phyloP scores from a whole-genome alignment of 768 basidiomycete species.

The Lactifluus piperatus region DNA sequence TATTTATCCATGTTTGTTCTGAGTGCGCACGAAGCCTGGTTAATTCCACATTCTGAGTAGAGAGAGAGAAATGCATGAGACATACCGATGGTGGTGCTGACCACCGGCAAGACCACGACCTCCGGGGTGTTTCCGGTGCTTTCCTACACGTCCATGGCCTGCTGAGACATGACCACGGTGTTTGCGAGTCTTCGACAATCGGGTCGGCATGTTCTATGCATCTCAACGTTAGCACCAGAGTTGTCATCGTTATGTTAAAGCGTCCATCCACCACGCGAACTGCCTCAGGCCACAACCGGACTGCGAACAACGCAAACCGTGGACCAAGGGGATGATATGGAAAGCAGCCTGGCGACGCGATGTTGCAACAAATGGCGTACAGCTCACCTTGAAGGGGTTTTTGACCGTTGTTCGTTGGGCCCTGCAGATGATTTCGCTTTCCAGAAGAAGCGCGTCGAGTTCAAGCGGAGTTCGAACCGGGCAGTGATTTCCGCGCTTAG shows the following conservation, averaged over 20 bases:
- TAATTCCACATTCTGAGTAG: not conserved
- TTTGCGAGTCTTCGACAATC: slow-evolving; percentile 95
- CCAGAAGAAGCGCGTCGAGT: slow-evolving; percentile 1
- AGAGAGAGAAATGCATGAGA: slow-evolving; percentile 17
- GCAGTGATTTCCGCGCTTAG: not conserved
- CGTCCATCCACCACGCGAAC: slow-evolving; percentile 43
- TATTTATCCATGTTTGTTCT: slow-evolving; percentile 98
- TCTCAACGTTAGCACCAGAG: slow-evolving; percentile 23
- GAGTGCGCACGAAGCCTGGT: not conserved
- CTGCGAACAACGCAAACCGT: not conserved
- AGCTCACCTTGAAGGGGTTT: slow-evolving; percentile 65
- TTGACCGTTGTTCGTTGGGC: slow-evolving; percentile 20
- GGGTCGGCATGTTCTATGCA: slow-evolving; percentile 80
- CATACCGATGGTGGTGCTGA: slow-evolving; percentile 96
- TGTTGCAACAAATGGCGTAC: slow-evolving; percentile 22
- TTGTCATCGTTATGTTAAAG: slow-evolving; percentile 21
- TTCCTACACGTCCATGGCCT: slow-evolving; percentile 99
- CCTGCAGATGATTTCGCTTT: slow-evolving; percentile 3
- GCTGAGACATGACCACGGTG: slow-evolving; percentile 99
- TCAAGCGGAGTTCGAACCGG: slow-evolving; percentile 14
- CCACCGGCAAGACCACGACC: slow-evolving; percentile 99
- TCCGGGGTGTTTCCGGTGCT: slow-evolving; percentile 99
- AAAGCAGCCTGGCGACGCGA: slow-evolving; percentile 20
- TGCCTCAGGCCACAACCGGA: not conserved
- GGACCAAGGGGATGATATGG: slow-evolving; percentile 11